Conservation (phyloP, 202 grass and related monocot genomes). For the Carex arenaria region DNA sequence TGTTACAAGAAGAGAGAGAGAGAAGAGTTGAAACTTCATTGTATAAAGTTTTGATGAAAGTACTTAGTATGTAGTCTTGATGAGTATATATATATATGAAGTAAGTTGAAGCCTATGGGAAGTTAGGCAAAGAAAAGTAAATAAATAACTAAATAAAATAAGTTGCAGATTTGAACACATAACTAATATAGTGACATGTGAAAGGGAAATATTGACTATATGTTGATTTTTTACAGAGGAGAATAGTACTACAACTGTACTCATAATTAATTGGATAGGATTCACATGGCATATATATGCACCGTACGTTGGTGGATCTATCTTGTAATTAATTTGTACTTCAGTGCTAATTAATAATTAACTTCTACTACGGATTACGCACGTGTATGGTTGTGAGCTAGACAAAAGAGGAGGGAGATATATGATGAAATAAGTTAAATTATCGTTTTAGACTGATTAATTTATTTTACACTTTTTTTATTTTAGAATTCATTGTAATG, state of each 20-base stretch:
- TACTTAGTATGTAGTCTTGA: not conserved
- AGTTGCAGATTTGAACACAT: not conserved
- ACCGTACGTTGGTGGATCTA: not conserved
- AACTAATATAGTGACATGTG: not conserved
- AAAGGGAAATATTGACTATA: not conserved
- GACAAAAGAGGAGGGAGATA: too few species aligned
- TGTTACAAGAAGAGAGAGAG: slow-evolving; percentile 15
- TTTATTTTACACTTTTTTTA: too few species aligned
- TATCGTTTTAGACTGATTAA: too few species aligned
- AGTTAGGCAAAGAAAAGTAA: not conserved
- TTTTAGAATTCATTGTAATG: too few species aligned
- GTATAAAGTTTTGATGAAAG: not conserved
- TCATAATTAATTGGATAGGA: not conserved
- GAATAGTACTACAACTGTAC: not conserved
- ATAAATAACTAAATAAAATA: not conserved
- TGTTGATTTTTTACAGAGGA: not conserved
- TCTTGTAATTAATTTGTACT: too few species aligned
- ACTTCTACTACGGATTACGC: too few species aligned
- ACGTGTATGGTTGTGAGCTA: too few species aligned
- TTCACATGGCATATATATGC: not conserved
- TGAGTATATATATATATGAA: not conserved
- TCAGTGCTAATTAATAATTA: too few species aligned
- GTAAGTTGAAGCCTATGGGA: not conserved
- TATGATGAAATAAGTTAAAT: too few species aligned
- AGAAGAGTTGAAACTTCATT: not conserved